These are phyloP conservation scores for Amaranthus palmeri DNA, from an alignment of 148 eudicot species.

Conservation along the genomic window DNA sequence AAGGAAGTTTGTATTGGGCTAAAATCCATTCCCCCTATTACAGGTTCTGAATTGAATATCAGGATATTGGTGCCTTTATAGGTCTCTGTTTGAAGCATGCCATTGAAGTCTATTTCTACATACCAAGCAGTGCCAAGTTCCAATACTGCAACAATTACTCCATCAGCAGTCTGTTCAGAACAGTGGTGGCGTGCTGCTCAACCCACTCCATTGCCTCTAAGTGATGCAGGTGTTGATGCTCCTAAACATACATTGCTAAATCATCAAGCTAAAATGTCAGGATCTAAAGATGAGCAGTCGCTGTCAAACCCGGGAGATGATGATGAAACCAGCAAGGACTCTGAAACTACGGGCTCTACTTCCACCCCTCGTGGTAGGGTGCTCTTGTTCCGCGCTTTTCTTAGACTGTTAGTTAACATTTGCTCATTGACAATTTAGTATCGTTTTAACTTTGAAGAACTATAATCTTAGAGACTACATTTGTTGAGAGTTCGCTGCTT, in stretches of 20 bases:
- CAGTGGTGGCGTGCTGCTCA: conserved; percentile 64
- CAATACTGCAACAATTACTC: conserved; percentile 35
- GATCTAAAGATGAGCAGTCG: conserved; percentile 54
- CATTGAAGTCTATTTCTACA: conserved; percentile 39
- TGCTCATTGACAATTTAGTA: too few relatives aligned
- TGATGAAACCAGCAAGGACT: conserved; percentile 52
- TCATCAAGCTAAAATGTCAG: conserved; percentile 22
- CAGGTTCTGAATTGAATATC: conserved; percentile 12
- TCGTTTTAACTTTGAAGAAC: too few relatives aligned
- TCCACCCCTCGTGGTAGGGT: conserved; percentile 41
- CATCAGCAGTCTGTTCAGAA: conserved; percentile 45
- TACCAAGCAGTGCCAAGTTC: conserved; percentile 35
- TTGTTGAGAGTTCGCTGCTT: too few relatives aligned
- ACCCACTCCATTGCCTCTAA: conserved; percentile 32
- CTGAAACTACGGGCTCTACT: conserved; percentile 36
- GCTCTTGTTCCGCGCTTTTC: too few relatives aligned
- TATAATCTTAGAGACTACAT: too few relatives aligned
- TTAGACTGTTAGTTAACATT: too few relatives aligned
- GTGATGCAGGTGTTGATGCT: conserved; percentile 41
- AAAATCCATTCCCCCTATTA: neutral
- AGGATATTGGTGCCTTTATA: conserved; percentile 16
- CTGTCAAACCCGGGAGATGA: conserved; percentile 47
- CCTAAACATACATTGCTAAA: conserved; percentile 45
- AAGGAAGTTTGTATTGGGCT: neutral
- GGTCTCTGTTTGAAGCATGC: conserved; percentile 51